Base-by-base conservation (phyloP, 805 yeast genomes). In the Jamesozyma jinghongensis region DNA sequence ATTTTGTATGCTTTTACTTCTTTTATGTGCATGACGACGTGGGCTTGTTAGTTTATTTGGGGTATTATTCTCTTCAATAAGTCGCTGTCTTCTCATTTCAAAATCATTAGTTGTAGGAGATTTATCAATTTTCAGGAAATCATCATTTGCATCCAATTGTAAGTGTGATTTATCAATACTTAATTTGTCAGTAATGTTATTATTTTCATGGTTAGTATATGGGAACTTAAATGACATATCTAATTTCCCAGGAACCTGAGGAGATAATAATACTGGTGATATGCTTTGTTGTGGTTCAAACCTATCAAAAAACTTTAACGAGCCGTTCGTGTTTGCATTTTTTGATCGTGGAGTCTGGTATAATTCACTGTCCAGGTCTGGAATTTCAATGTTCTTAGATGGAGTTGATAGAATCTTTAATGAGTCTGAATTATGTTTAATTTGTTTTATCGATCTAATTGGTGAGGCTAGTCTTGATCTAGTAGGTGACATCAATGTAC, bases 1-100 rank as follows among this genome's bases (percentile, higher is more conserved):
- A 32, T 45, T 49, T 34, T 54, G 58, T 11, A 56, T 38, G 34
- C 64, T 59, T 43, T 53, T 51, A 25, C 59, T 57, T 35, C 64
- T 49, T 40, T 49, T 56, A 45, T 59, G 64, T n/a, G 43, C 42
- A 37, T 59, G 62, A 2, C n/a, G 11, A 8, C 31, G 16, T n/a
- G 51, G 47, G 2, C 50, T 37, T 25, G 36, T 14, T 40, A 22
- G 26, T 22, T 10, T 22, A 22, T 43, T 32, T 30, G 45, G 30
- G 10, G 36, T 30, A 14, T 37, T 19, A 37, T 26, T 32, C n/a
- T 34, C 22, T 28, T 43, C 35, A 26, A 44, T n/a, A 22, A 56
- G 41, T 26, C 29, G 42, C 17, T 44, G 44, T 38, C 63, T 47
- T 41, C 61, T 47, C 11, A 43, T 34, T 40, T 52, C 54, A 28